Evolutionary conservation across 2,329 filamentous ascomycete genomes (phyloP).

Genomic region (Stagonosporopsis vannaccii): DNA sequence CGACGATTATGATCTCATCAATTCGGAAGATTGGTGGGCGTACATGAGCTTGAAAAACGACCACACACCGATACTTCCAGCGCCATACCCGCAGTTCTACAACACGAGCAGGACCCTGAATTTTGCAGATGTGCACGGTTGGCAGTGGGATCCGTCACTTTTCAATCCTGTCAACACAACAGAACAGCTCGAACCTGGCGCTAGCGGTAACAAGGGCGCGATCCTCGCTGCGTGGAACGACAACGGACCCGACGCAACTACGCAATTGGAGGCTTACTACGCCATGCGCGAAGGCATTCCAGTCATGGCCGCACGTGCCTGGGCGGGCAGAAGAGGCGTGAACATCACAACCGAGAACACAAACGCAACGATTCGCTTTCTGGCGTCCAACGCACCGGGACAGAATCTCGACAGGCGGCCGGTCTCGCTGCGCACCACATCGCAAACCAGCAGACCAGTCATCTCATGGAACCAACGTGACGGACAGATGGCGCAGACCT

Average conservation of each 20-base stretch:
- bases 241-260: conserved; percentile 58
- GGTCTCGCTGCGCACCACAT: conserved; percentile 1
- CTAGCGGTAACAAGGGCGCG: conserved; percentile 44
- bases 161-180: conserved; percentile 55
- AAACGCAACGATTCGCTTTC: conserved; percentile 46
- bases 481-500: conserved; percentile 12
- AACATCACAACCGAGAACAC: conserved; percentile 39
- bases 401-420: conserved; percentile 56
- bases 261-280: conserved; percentile 58
- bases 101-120: conserved; percentile 54
- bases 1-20: conserved; percentile 52
- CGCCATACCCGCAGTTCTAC: conserved; percentile 57
- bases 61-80: conserved; percentile 56
- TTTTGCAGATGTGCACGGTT: conserved; percentile 52
- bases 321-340: conserved; percentile 51
- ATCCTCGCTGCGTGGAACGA: conserved; percentile 58
- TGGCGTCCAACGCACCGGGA: conserved; percentile 48
- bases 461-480: conserved; percentile 43
- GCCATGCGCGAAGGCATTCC: conserved; percentile 56
- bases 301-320: conserved; percentile 53
- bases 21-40: conserved; percentile 61
- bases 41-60: conserved; percentile 65
- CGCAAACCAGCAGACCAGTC: conserved; percentile 28
- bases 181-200: conserved; percentile 45
- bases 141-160: conserved; percentile 58